Base-by-base conservation (phyloP, 371 early-diverging fungal genomes). In the Synchytrium microbalum region DNA sequence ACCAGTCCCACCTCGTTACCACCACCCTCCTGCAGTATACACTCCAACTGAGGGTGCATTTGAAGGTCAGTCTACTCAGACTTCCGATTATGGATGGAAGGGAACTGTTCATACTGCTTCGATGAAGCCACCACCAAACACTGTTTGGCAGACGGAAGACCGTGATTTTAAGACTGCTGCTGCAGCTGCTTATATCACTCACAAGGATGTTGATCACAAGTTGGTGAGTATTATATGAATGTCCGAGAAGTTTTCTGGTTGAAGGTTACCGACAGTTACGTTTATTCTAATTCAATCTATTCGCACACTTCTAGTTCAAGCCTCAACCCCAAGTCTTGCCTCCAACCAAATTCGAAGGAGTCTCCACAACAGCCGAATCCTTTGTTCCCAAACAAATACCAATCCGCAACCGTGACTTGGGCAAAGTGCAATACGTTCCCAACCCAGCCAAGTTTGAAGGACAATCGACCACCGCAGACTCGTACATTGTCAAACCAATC, bases 241-340 rank as follows among this genome's bases (percentile, higher is more conserved):
- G n/a, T n/a, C n/a, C n/a, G n/a, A n/a, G n/a, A n/a, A n/a, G n/a
- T n/a, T n/a, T n/a, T n/a, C n/a, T n/a, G n/a, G n/a, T n/a, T n/a
- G n/a, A n/a, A n/a, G n/a, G n/a, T n/a, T n/a, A n/a, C 46, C 10
- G 19, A 19, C 46, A 38, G 19, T 38, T 38, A 19, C 46, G 46
- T 38, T 38, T 38, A 38, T 10, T 38, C 46, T 38, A 19, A 38
- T 10, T 19, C 46, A 5, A 5, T 19, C 46, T 19, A 5, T 19
- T 19, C 46, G 19, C 46, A 38, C 5, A 38, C 46, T 19, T 19
- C 46, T 38, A 38, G 46, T 19, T 10, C 19, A 38, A 38, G 19
- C 46, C 46, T 38, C 46, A 38, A 19, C 46, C 46, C 19, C 46
- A 38, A 38, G 46, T 38, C 46, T 38, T 38, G 46, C 46, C 46